Base-by-base conservation (phyloP, 2,329 filamentous ascomycete genomes). In the Pseudogymnoascus sp. region DNA sequence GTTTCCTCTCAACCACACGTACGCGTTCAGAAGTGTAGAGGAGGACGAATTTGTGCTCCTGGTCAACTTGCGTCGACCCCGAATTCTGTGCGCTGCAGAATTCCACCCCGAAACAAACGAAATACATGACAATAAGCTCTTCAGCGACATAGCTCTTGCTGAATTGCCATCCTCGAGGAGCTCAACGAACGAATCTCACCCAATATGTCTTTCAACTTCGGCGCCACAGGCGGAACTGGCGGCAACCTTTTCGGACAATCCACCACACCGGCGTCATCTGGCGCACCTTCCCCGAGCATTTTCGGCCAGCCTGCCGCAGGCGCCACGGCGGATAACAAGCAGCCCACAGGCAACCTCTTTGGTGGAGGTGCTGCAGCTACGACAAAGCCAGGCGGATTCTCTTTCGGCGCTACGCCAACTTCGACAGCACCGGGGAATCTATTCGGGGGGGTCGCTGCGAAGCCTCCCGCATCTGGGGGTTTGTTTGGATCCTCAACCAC, bases 191-290 rank as follows among this genome's bases (percentile, higher is more conserved):
- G 13, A 14, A 29, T 16, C 44, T 50, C 44, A 13, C 44, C 24
- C 53, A 63, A 31, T 53, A 75, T 76, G 73, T 71, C 37, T 33
- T 72, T 75, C 62, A 70, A 37, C 64, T 77, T 77, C 65, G 73
- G 74, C 47, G 47, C 29, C 59, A 38, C 65, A 14, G 62, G 68
- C 33, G 61, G 35, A 59, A 29, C 56, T 33, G 35, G 35, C 24
- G 37, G 62, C n/a, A 68, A 44, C 13, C 19, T 19, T 24, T 40
- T 40, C 33, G 59, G 59, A 42, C 62, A 63, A 21, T 40, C 62
- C 2, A 21, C 38, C 3, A 56, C 26, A 31, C 40, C 70, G 11
- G 65, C 71, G 8, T 68, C 70, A 37, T 63, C 71, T 26, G 60
- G 66, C 24, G 33, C 69, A 33, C 40, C 68, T 4, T 66, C 67